Conservation (phyloP, 805 yeast genomes). For the Lachancea kluyveri region DNA sequence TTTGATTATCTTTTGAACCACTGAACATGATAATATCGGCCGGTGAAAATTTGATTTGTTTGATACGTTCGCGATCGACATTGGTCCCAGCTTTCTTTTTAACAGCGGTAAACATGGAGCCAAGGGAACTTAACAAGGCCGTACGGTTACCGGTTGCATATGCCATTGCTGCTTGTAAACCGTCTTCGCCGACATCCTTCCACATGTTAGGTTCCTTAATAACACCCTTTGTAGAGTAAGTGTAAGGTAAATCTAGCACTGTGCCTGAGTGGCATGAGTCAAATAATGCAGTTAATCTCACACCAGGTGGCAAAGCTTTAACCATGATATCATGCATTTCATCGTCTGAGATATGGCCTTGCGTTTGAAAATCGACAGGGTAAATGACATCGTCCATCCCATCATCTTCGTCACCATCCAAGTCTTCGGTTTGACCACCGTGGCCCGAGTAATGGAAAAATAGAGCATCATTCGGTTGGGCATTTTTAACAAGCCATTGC, state of each 20-base stretch:
- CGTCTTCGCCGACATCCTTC: constrained; percentile 67
- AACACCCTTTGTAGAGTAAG: constrained; percentile 78
- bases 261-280: constrained; percentile 89
- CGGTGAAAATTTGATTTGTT: constrained; percentile 55
- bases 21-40: constrained; percentile 74
- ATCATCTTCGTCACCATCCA: constrained; percentile 69
- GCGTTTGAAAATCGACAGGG: constrained; percentile 62
- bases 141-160: constrained; percentile 53
- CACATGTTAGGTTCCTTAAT: constrained; percentile 74
- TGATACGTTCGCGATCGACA: constrained; percentile 38
- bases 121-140: constrained; percentile 38
- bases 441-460: constrained; percentile 86
- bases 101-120: constrained; percentile 38
- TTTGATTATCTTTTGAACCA: constrained; percentile 81
- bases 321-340: constrained; percentile 68
- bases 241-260: constrained; percentile 71
- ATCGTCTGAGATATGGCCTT: constrained; percentile 71
- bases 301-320: constrained; percentile 61
- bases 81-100: constrained; percentile 32
- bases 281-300: constrained; percentile 70
- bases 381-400: constrained; percentile 69
- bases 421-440: constrained; percentile 69
- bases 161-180: constrained; percentile 50
- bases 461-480: constrained; percentile 69
- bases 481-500: constrained; percentile 73